Base-by-base conservation (phyloP, 2,329 filamentous ascomycete genomes). In the Ophiostoma sp. region DNA sequence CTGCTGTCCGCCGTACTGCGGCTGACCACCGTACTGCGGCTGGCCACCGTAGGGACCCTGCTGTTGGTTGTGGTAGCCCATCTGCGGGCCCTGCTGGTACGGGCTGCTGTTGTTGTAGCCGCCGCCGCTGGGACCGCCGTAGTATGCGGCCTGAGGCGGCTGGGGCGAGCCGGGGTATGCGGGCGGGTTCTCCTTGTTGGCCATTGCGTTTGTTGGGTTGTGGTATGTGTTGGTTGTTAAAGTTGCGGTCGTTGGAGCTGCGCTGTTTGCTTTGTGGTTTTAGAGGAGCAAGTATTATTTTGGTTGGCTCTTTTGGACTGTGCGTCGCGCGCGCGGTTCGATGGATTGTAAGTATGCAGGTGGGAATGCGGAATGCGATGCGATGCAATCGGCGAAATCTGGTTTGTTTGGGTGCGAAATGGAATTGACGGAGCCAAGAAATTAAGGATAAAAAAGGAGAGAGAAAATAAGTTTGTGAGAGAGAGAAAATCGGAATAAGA, bases 181-280 rank as follows among this genome's bases (percentile, higher is more conserved):
- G 33, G 86, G 86, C 71, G 87, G 87, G 22, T 75, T 72, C 45
- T 84, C 80, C 79, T 87, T 86, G 77, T 81, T 78, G 72, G 84
- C 81, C 84, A 86, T 87, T 22, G 42, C 25, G 57, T 61, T 3
- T 39, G n/a, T 42, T 50, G 19, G 7, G 19, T 4, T 8, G 33
- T 9, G 19, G 4, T 17, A 17, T 33, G 15, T 50, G 22, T 28
- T 22, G n/a, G 19, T 31, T 48, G 50, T 22, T 50, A n/a, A 50
- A 50, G 50, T 55, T 55, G 50, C 15, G 50, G 9, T 39, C 5
- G 55, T 59, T 25, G 55, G 15, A 15, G 55, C 12, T 39, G 19
- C 59, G 59, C 59, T 63, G 25, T 63, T 2, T 31, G 33, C 33
- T 28, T 42, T 45, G n/a, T 39, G 11, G n/a, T 22, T 42, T 42